Evolutionary conservation across 73 alveolate genomes (phyloP).

Genomic region (Paramecium tetraurelia): DNA sequence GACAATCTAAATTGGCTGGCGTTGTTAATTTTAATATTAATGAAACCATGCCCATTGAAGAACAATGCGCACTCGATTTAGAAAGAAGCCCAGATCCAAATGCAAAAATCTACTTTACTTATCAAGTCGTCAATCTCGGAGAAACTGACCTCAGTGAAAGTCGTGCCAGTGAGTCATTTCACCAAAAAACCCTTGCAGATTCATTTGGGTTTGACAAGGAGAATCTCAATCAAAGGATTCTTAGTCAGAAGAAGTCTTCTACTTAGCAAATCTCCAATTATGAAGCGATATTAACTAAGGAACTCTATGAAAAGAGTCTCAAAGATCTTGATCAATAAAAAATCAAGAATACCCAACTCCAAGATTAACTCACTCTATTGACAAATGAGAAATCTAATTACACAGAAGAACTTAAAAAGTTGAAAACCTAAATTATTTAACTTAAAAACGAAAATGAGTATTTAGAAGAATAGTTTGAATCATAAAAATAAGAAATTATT

Average conservation of each 20-base stretch:
- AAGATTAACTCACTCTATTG: neutral
- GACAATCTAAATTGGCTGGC: constrained; percentile 41
- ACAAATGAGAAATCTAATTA: neutral
- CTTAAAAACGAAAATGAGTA: constrained; percentile 9
- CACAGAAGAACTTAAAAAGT: neutral
- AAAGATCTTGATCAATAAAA: neutral
- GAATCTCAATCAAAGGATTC: neutral
- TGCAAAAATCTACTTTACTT: constrained; percentile 10
- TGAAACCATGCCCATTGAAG: constrained; percentile 5
- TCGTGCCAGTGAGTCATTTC: neutral
- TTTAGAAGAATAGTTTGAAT: neutral
- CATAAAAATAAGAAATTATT: neutral
- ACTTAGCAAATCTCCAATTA: neutral
- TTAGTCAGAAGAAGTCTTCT: neutral
- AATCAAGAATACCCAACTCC: neutral
- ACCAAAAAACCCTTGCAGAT: neutral
- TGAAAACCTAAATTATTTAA: neutral
- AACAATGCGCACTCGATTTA: neutral
- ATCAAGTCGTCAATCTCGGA: neutral
- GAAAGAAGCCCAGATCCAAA: constrained; percentile 46
- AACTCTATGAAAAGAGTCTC: constrained; percentile 13
- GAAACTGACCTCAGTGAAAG: neutral
- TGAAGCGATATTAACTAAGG: neutral
- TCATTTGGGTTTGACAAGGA: constrained; percentile 27
- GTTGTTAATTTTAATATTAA: neutral